Percentiles rank a stretch among this genome's conserved stretches.
Conservation (phyloP, 2,329 filamentous ascomycete genomes). For the Verticillium longisporum region DNA sequence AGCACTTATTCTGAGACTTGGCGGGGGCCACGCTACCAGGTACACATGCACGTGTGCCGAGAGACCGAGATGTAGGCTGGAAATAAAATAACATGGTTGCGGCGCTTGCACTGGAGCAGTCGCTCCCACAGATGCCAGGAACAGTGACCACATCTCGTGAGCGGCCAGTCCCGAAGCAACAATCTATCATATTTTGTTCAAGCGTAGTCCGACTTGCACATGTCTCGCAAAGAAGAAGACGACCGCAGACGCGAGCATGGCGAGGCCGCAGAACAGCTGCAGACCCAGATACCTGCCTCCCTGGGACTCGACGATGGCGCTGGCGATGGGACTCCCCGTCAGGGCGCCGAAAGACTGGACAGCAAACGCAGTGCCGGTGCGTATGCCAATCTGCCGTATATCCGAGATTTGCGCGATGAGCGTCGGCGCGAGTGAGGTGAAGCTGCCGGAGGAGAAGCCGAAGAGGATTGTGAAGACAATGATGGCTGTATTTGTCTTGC, state of each 20-base stretch:
- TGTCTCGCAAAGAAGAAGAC: slow-evolving; percentile 23
- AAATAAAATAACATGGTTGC: too few relatives aligned
- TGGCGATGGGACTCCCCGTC: slow-evolving; percentile 61
- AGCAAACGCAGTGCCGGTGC: slow-evolving; percentile 58
- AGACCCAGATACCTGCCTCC: slow-evolving; percentile 49
- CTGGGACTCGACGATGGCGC: slow-evolving; percentile 47
- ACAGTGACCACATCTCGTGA: too few relatives aligned
- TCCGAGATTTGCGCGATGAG: slow-evolving; percentile 66
- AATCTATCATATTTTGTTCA: slow-evolving; percentile 22
- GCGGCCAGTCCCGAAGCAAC: too few relatives aligned
- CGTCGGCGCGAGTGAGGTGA: slow-evolving; percentile 55
- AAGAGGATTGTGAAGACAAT: slow-evolving; percentile 62
- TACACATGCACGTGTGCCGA: too few relatives aligned
- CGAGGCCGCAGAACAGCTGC: slow-evolving; percentile 58
- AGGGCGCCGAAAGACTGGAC: slow-evolving; percentile 57
- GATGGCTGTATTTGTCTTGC: slow-evolving; percentile 45
- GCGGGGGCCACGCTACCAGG: too few relatives aligned
- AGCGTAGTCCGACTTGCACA: slow-evolving; percentile 26
- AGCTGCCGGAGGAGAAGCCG: slow-evolving; percentile 62
- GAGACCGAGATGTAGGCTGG: too few relatives aligned
- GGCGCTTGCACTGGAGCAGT: too few relatives aligned
- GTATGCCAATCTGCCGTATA: slow-evolving; percentile 60
- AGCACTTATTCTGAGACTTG: too few relatives aligned
- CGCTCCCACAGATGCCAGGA: too few relatives aligned
- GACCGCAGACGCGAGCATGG: slow-evolving; percentile 25